Percentiles rank a stretch among this genome's conserved stretches.
Evolutionary conservation across 208 protist genomes (phyloP).

Genomic region (Trichomonas vaginalis): DNA sequence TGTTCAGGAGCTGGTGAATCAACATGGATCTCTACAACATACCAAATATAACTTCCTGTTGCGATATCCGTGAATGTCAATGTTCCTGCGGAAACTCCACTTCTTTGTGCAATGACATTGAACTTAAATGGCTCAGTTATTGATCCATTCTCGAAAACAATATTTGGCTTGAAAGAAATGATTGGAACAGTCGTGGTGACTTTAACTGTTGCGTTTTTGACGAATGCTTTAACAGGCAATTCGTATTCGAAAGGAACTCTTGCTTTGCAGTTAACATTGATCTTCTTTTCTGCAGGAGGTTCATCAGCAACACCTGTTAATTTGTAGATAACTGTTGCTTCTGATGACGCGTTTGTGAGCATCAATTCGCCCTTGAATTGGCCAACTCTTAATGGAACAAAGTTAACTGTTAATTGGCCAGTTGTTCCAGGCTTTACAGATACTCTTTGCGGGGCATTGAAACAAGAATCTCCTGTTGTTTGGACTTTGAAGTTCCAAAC

Average conservation of each 20-base stretch:
- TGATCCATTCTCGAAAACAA: not conserved
- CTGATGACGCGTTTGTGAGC: not conserved
- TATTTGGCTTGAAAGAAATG: not conserved
- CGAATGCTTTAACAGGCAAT: not conserved
- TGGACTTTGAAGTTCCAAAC: not conserved
- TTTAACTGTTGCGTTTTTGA: not conserved
- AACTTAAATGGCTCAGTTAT: not conserved
- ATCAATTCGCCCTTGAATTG: not conserved
- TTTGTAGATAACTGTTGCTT: conserved; percentile 7
- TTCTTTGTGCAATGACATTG: not conserved
- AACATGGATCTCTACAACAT: not conserved
- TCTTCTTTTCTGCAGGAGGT: not conserved
- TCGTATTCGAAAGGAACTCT: not conserved
- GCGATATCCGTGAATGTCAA: not conserved
- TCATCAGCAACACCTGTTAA: not conserved
- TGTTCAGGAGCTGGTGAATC: not conserved
- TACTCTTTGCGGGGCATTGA: not conserved
- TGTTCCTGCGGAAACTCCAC: not conserved
- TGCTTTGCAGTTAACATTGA: not conserved
- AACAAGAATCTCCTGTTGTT: not conserved
- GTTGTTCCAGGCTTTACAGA: not conserved
- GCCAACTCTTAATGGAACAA: not conserved
- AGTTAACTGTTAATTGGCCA: not conserved
- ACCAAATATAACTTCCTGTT: not conserved
- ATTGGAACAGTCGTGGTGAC: not conserved